Evolutionary conservation across 1,284 basidiomycete genomes (phyloP).

Genomic region (Cutaneotrichosporon daszewskae): DNA sequence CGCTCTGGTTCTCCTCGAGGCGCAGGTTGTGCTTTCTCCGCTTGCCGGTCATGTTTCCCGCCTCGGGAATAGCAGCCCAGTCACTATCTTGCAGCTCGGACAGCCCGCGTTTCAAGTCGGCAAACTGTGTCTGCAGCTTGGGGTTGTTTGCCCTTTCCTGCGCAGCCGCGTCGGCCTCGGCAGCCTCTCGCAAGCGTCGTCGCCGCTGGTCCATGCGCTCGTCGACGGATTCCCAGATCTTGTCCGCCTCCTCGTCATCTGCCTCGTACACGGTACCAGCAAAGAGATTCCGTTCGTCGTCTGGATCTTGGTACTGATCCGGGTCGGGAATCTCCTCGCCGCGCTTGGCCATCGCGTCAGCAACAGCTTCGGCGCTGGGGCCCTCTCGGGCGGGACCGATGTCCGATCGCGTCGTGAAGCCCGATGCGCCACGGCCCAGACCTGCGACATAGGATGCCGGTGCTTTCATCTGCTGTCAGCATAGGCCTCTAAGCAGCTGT

Average conservation of each 20-base stretch:
- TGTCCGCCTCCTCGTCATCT: slow-evolving; percentile 95
- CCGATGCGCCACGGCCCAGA: slow-evolving; percentile 93
- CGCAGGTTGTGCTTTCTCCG: slow-evolving; percentile 76
- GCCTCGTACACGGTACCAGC: slow-evolving; percentile 93
- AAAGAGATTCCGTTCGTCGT: slow-evolving; percentile 94
- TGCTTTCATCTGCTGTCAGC: slow-evolving; percentile 55
- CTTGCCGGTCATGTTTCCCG: slow-evolving; percentile 89
- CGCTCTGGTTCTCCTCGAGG: slow-evolving; percentile 50
- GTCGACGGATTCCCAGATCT: slow-evolving; percentile 88
- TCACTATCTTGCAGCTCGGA: slow-evolving; percentile 80
- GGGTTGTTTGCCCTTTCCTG: slow-evolving; percentile 46
- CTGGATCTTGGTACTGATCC: slow-evolving; percentile 85
- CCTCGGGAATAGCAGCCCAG: slow-evolving; percentile 94
- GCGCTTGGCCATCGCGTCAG: slow-evolving; percentile 72
- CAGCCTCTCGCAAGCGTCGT: slow-evolving; percentile 58
- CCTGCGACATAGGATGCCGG: slow-evolving; percentile 93
- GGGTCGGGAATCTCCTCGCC: slow-evolving; percentile 86
- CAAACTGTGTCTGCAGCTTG: slow-evolving; percentile 63
- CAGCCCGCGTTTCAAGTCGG: slow-evolving; percentile 87
- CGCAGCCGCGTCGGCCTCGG: slow-evolving; percentile 41
- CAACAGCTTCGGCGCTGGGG: slow-evolving; percentile 78
- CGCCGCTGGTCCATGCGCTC: slow-evolving; percentile 82
- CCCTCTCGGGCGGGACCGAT: slow-evolving; percentile 96
- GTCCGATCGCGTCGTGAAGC: slow-evolving; percentile 97
- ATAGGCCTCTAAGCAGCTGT: neutral